Evolutionary conservation across 108 stramenopile species (phyloP), one percentile per base, ranked within the genome.

Genomic region (Chaetoceros muelleri): DNA sequence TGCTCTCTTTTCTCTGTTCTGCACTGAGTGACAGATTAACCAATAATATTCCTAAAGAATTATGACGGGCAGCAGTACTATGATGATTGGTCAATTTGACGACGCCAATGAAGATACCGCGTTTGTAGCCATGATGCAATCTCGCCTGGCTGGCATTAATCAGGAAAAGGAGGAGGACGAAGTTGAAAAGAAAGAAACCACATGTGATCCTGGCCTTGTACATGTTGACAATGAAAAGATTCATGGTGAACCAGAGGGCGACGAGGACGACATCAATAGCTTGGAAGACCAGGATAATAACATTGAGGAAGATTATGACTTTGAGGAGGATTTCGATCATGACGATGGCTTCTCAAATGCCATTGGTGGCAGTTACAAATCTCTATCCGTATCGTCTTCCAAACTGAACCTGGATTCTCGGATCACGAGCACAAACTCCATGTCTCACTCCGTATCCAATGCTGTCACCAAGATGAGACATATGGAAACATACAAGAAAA

Each of bases 381-480:
- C 55, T 26, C 46, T 18, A 23, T 31, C 19, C 28, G 47, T 47
- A 54, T 71, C 31, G 54, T 48, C 60, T 21, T 55, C 73, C n/a
- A 79, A 80, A n/a, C 72, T 88, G 76, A 90, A 88, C 62, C 71
- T 88, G 49, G 30, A 66, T 46, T 62, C 57, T 8, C 53, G 45
- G 49, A 51, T 46, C 7, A 40, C 34, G 5, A 10, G 8, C 13
- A 40, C 34, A 40, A 40, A 40, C 5, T 40, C 34, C 34, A 50
- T 68, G 52, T 93, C 93, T 21, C 94, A 95, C 63, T 64, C 79
- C 16, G 91, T 95, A 3, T 65, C 81, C 53, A 99, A 94, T 53
- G 65, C 87, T 24, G 87, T 97, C 20, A 70, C 60, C 27, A 82
- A 86, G 60, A 94, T 95, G 88, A 89, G 96, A 55, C 71, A 82